Base-by-base conservation (phyloP, 148 eudicot genomes). In the Cornus suecica region DNA sequence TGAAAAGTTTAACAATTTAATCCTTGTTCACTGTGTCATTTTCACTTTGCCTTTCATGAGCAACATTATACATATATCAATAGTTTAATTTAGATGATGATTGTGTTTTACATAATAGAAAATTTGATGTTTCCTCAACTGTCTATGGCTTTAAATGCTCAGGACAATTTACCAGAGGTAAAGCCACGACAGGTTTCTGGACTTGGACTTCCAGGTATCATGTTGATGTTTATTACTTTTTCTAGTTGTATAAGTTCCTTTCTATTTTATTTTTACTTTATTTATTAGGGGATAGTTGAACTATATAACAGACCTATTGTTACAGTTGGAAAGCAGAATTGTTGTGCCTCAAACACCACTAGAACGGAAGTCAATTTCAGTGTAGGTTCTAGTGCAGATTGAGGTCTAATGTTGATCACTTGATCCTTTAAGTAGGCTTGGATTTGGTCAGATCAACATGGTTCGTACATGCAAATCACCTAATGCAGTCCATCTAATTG, bases 181-280 rank as follows among this genome's bases (percentile, higher is more conserved):
- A 92, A 92, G 85, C 97, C 97, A 48, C 87, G 97, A 24, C 95
- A 87, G 82, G 76, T 89, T 76, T 83, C 84, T 74, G 97, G 97
- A 71, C 93, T 90, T 60, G 90, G 83, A 61, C 91, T 90, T 83
- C 97, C 95, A 83, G 97, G 97, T 90, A 86, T 74, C 11, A 27
- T 34, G 41, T 60, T 65, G 76, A 54, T 8, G 29, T 26, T 69
- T 69, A 22, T 30, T 13, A 68, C 27, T 68, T 31, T 61, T 45
- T 22, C 1, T 58, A 5, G 24, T 58, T 37, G 42, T 37, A 37
- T 37, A 37, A 37, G 42, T 37, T 37, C 42, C 1, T 37, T 37
- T 58, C 62, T 58, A 0, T 58, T 18, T 58, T 58, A 5, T 22
- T 58, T 18, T 58, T 58, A 3, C 18, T 1, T 52, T 52, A 15